Evolutionary conservation across 176 grass and related monocot species (phyloP).

Genomic region (Phoenix dactylifera): DNA sequence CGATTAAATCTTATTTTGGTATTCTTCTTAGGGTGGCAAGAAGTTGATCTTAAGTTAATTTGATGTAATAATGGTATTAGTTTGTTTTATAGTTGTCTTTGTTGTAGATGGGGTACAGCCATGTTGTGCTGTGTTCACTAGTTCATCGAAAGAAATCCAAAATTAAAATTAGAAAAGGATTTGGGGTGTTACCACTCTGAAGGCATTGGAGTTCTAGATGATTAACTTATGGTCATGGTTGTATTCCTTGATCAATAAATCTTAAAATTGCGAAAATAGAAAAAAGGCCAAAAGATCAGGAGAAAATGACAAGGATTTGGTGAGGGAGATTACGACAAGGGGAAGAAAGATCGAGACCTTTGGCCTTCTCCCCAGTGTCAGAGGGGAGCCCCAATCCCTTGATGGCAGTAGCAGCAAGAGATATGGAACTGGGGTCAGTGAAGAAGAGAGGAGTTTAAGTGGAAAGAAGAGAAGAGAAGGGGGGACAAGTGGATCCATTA

Average conservation of each 20-base stretch:
- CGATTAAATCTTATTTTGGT: too few species aligned
- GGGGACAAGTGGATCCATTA: too few species aligned
- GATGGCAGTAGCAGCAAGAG: slow-evolving; percentile 13
- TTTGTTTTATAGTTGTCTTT: too few species aligned
- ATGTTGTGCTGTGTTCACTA: too few species aligned
- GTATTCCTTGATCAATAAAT: slow-evolving; percentile 93
- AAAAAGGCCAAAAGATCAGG: not conserved
- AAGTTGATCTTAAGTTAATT: too few species aligned
- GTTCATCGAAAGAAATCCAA: too few species aligned
- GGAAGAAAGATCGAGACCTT: slow-evolving; percentile 12
- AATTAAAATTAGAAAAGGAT: slow-evolving; percentile 2
- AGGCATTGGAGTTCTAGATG: slow-evolving; percentile 56
- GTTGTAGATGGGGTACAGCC: too few species aligned
- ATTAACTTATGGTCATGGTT: slow-evolving; percentile 85
- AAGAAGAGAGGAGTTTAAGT: not conserved
- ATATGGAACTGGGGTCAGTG: not conserved
- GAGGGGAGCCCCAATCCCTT: slow-evolving; percentile 31
- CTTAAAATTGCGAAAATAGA: slow-evolving; percentile 23
- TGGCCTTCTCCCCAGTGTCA: slow-evolving; percentile 35
- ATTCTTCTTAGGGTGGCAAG: too few species aligned
- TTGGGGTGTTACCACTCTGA: slow-evolving; percentile 64
- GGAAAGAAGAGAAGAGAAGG: not conserved
- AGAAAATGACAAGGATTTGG: not conserved
- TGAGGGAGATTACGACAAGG: not conserved
- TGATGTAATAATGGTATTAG: too few species aligned